Evolutionary conservation across 768 basidiomycete genomes (phyloP), one percentile per base, ranked within the genome.

Genomic region (Suillus fuscotomentosus): DNA sequence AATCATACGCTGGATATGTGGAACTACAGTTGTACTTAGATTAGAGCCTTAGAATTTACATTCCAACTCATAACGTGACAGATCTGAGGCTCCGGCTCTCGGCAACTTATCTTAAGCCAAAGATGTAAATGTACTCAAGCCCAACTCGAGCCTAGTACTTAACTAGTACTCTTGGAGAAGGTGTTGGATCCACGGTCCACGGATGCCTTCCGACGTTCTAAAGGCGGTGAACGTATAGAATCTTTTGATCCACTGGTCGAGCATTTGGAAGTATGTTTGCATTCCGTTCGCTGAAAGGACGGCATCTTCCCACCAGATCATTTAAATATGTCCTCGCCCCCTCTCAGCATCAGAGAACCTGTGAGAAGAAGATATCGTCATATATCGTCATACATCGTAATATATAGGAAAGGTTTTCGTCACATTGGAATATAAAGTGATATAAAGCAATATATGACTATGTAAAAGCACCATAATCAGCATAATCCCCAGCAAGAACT

Each of bases 141-240:
- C 31, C 31, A 31, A 31, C 31, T 31, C 31, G 6, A 6, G 31
- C 31, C 31, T 31, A 73, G 4, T 85, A 86, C 6, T 43, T 20
- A 43, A 31, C 31, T 31, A 31, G 31, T 90, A 87, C 68, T 86
- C 84, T 22, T 6, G 88, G 88, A 88, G 88, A 0, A 80, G 89
- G 0, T 80, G 84, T 4, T 88, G 87, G 66, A 73, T 84, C 11
- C 15, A 53, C 31, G 31, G 31, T 10, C 36, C 36, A 38, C 38
- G n/a, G 39, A 13, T 22, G 22, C 34, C 2, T 59, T 59, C 56
- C 41, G 17, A 59, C 56, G 2, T 9, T 59, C 41, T 24, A 17
- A 57, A 39, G 55, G 39, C 22, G 7, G 38, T 24, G n/a, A 14
- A 34, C 6, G 36, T n/a, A 51, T 15, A 27, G 6, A 6, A 38